These are phyloP conservation scores for Saturnispora besseyi DNA, from an alignment of 805 yeast genomes.

Conservation along the genomic window DNA sequence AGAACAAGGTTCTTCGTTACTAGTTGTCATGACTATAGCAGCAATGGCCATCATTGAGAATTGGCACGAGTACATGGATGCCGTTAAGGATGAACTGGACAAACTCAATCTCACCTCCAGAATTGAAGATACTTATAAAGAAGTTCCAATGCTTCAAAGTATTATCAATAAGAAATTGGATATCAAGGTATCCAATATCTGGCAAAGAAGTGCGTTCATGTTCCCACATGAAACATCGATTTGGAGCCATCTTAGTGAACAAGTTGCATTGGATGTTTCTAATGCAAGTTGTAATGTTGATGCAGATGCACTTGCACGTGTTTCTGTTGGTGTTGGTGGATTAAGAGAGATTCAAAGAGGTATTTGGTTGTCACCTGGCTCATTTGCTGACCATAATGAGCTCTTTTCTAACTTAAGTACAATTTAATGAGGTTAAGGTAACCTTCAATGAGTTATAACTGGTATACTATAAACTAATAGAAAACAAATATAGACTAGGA, in stretches of 20 bases:
- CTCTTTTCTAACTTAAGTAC: not conserved
- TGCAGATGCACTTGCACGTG: constrained; percentile 42
- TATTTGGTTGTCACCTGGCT: constrained; percentile 20
- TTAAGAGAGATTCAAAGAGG: constrained; percentile 59
- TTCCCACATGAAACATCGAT: constrained; percentile 62
- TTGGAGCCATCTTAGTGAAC: constrained; percentile 58
- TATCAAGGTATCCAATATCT: constrained; percentile 21
- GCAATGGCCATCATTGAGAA: constrained; percentile 66
- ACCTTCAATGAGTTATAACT: no score
- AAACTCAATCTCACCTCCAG: constrained; percentile 36
- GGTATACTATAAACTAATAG: no score
- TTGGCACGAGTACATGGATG: constrained; percentile 45
- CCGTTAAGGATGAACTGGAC: constrained; percentile 58
- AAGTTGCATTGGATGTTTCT: constrained; percentile 53
- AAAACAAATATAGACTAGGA: no score
- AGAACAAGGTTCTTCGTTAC: constrained; percentile 53
- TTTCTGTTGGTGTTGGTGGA: constrained; percentile 40
- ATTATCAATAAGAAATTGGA: constrained; percentile 39
- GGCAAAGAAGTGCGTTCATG: constrained; percentile 66
- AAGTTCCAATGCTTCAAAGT: constrained; percentile 50
- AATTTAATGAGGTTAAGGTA: not conserved
- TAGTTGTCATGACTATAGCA: constrained; percentile 67
- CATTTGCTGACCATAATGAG: not conserved
- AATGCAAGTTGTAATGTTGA: constrained; percentile 40
- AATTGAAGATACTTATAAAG: constrained; percentile 40